Percentiles rank a stretch among this genome's conserved stretches.
These are phyloP conservation scores for Tolypocladium nubicola DNA, from an alignment of 2,329 filamentous ascomycete genomes.

Conservation along the genomic window DNA sequence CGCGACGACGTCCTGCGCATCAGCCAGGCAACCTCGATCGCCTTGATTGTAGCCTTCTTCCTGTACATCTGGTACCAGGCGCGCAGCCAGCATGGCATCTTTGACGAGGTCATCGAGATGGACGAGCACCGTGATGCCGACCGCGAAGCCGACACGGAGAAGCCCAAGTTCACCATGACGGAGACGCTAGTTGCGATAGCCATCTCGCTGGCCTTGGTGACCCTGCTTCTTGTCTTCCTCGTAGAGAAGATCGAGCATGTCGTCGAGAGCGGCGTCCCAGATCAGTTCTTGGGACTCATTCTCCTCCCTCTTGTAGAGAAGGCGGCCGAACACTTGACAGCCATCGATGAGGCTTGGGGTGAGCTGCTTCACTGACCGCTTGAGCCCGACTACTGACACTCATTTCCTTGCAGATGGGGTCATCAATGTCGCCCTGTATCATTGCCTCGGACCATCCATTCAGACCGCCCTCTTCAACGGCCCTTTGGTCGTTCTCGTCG, in stretches of 20 bases:
- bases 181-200: slow-evolving; percentile 30
- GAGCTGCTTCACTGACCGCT: too few relatives aligned
- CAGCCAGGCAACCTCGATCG: too few relatives aligned
- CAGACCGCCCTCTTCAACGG: slow-evolving; percentile 86
- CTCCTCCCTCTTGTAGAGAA: too few relatives aligned
- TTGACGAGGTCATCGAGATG: slow-evolving; percentile 42
- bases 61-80: slow-evolving; percentile 37
- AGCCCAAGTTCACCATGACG: slow-evolving; percentile 54
- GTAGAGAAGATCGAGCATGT: too few relatives aligned
- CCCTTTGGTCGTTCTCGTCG: slow-evolving; percentile 71
- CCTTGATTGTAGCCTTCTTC: too few relatives aligned
- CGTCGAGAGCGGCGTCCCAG: too few relatives aligned
- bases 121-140: slow-evolving; percentile 39
- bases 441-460: slow-evolving; percentile 77
- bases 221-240: too few relatives aligned
- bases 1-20: too few relatives aligned
- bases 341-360: too few relatives aligned
- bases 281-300: too few relatives aligned
- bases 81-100: slow-evolving; percentile 52
- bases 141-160: slow-evolving; percentile 41
- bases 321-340: too few relatives aligned
- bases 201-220: too few relatives aligned
- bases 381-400: slow-evolving; percentile 12
- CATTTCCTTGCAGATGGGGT: neutral
- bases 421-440: slow-evolving; percentile 70